These are phyloP conservation scores for Symbiodinium natans DNA, from an alignment of 73 alveolate genomes.

Conservation along the genomic window DNA sequence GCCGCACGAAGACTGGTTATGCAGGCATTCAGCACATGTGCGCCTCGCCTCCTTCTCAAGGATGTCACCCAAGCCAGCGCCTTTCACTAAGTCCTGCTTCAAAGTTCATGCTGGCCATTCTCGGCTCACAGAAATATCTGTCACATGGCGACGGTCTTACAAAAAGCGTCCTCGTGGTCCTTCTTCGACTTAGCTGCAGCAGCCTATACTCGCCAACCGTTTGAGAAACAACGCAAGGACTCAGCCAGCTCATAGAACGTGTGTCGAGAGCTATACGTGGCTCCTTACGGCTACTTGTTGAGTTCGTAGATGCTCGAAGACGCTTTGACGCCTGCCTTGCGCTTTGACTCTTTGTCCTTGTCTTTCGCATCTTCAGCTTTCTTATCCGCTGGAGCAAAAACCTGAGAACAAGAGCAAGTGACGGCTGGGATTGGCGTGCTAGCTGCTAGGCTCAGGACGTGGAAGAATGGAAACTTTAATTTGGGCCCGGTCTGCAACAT, in stretches of 20 bases:
- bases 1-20: neutral
- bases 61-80: slow-evolving; percentile 74
- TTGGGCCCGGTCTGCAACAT: no score
- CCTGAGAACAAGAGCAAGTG: slow-evolving; percentile 14
- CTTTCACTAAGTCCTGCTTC: slow-evolving; percentile 56
- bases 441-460: no score
- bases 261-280: no score
- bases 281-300: no score
- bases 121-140: no score
- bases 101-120: no score
- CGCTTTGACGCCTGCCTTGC: slow-evolving; percentile 20
- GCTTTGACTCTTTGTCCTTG: slow-evolving; percentile 59
- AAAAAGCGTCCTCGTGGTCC: slow-evolving; percentile 56
- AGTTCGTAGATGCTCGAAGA: no score
- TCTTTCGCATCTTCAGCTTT: slow-evolving; percentile 64
- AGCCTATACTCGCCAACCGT: slow-evolving; percentile 40
- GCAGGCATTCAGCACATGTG: neutral
- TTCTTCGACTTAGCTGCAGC: slow-evolving; percentile 73
- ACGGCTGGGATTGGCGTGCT: no score
- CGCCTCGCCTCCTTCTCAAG: slow-evolving; percentile 50
- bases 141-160: no score
- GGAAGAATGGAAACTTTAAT: no score
- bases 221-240: no score
- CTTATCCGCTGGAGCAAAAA: slow-evolving; percentile 67
- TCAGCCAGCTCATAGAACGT: no score